phyloP scores from a whole-genome alignment of 2,329 filamentous ascomycete species.

The Alternaria postmessia region DNA sequence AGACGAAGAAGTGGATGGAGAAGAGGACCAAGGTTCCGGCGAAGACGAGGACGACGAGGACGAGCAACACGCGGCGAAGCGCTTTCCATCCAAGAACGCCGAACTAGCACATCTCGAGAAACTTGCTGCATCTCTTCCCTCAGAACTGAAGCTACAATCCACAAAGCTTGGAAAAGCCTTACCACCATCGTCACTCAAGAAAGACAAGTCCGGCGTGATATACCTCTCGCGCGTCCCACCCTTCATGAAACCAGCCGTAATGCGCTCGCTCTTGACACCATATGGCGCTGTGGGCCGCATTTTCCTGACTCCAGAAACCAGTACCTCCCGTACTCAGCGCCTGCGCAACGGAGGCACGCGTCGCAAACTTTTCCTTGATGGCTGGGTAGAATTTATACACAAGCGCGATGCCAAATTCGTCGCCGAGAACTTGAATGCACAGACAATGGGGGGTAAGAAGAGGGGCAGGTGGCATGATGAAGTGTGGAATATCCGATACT shows the following conservation, averaged over 20 bases:
- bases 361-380: constrained; percentile 81
- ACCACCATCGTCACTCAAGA: constrained; percentile 62
- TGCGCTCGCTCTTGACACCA: constrained; percentile 76
- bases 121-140: constrained; percentile 40
- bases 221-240: constrained; percentile 86
- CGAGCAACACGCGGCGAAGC: constrained; percentile 28
- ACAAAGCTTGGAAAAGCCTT: constrained; percentile 32
- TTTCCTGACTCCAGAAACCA: constrained; percentile 80
- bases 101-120: constrained; percentile 44
- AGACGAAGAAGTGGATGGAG: constrained; percentile 23
- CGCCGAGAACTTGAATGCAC: constrained; percentile 78
- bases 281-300: constrained; percentile 80
- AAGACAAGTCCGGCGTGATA: constrained; percentile 78
- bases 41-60: constrained; percentile 27
- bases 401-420: constrained; percentile 81
- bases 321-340: constrained; percentile 69
- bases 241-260: constrained; percentile 84
- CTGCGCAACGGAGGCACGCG: constrained; percentile 81
- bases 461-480: constrained; percentile 84
- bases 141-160: constrained; percentile 48
- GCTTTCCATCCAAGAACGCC: constrained; percentile 37
- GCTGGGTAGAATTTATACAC: constrained; percentile 82
- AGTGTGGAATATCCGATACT: constrained; percentile 83
- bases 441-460: constrained; percentile 84
- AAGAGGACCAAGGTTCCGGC: constrained; percentile 35